These are phyloP conservation scores for Psilocybe tampanensis DNA, from an alignment of 768 basidiomycete genomes.

Conservation along the genomic window DNA sequence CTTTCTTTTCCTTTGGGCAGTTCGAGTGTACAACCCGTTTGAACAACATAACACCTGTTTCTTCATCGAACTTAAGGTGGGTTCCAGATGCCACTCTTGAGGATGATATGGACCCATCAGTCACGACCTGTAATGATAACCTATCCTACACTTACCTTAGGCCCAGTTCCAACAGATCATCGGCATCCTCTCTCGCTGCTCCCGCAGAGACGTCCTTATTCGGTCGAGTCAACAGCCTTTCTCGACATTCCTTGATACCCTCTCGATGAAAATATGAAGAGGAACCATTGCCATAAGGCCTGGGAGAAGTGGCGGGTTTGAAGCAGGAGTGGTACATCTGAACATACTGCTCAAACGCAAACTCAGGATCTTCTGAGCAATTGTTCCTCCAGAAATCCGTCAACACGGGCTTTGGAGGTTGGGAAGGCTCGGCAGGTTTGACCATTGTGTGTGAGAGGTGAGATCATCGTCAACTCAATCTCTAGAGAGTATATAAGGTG, in stretches of 20 bases:
- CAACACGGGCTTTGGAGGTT: not conserved
- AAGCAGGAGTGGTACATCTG: constrained; percentile 10
- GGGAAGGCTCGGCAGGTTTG: not conserved
- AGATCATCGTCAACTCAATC: not conserved
- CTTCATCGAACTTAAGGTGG: constrained; percentile 7
- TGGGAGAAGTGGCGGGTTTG: constrained; percentile 8
- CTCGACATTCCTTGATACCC: constrained; percentile 7
- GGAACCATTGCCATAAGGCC: constrained; percentile 1
- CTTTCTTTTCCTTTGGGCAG: constrained; percentile 1
- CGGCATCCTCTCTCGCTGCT: not conserved
- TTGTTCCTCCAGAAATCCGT: constrained; percentile 11
- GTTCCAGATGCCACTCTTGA: constrained; percentile 2
- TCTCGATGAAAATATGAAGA: constrained; percentile 5
- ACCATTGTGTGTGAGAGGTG: not conserved
- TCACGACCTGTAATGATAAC: not conserved
- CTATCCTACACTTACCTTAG: constrained; percentile 2
- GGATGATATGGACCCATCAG: not conserved
- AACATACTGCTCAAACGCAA: constrained; percentile 12
- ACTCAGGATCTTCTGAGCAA: constrained; percentile 9
- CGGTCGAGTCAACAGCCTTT: not conserved
- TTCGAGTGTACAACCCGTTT: not conserved
- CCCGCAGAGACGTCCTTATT: not conserved
- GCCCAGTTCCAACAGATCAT: constrained; percentile 10
- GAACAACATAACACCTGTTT: constrained; percentile 4
- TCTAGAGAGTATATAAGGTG: not conserved